These are phyloP conservation scores for Phytophthora fragariaefolia DNA, from an alignment of 352 stramenopile species.

Conservation along the genomic window DNA sequence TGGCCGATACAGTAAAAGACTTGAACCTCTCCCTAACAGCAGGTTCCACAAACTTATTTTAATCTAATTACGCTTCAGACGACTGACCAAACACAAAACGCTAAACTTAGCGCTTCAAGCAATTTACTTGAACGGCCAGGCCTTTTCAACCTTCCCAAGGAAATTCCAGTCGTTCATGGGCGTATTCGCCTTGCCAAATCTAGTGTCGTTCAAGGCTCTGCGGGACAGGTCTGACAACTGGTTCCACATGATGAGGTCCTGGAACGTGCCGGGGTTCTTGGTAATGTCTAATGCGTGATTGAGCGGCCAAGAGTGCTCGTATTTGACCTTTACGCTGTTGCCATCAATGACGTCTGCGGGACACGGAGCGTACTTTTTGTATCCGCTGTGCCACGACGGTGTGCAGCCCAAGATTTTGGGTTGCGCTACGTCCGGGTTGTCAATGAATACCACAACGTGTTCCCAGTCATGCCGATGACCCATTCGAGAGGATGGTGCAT, in stretches of 20 bases:
- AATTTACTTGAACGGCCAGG: constrained; percentile 15
- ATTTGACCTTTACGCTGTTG: constrained; percentile 24
- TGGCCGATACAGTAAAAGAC: no score
- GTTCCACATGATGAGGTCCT: constrained; percentile 14
- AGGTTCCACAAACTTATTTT: no score
- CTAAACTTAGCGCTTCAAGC: no score
- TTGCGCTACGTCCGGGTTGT: neutral
- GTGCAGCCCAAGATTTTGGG: neutral
- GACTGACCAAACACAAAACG: no score
- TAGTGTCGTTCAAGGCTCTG: constrained; percentile 22
- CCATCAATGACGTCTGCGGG: constrained; percentile 11
- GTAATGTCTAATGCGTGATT: constrained; percentile 33
- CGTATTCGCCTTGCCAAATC: constrained; percentile 28
- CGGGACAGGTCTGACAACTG: constrained; percentile 11
- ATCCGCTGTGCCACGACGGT: constrained; percentile 26
- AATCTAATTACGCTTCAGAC: no score
- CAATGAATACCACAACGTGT: neutral
- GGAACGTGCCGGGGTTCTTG: neutral
- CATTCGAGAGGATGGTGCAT: constrained; percentile 31
- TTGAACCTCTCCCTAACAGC: no score
- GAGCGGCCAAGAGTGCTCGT: constrained; percentile 16
- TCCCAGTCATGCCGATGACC: constrained; percentile 10
- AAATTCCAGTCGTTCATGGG: constrained; percentile 37
- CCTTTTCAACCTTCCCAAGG: constrained; percentile 21
- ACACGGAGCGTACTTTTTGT: constrained; percentile 27